Evolutionary conservation across 2,329 filamentous ascomycete species (phyloP), one percentile per base, ranked within the genome.

Genomic region (Cordyceps militaris): DNA sequence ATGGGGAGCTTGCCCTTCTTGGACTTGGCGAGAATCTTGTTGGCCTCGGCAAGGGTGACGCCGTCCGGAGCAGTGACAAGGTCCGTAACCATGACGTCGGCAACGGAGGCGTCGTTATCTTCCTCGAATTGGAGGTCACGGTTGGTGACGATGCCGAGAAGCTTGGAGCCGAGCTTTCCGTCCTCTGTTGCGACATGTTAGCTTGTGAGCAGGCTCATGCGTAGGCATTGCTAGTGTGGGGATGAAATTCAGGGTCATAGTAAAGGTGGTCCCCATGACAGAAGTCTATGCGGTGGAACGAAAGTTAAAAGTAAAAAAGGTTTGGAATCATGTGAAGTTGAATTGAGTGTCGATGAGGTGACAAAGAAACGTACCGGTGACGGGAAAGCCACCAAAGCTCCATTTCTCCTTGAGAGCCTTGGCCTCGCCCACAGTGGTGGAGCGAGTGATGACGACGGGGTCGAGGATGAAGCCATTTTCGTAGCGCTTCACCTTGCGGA

Each of bases 401-500:
- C 94, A 97, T 78, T 92, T 91, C 79, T 96, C 89, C 82, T 97
- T 99, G 65, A 99, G 80, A 32, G 87, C 86, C 75, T 88, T 93
- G 59, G 91, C 93, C 75, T 97, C 92, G 54, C 84, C 90, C 59
- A 99, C 89, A 40, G 93, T 97, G 63, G 91, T 95, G 64, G 82
- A 83, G 60, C 89, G 89, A 68, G 84, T 88, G 67, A 99, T 90
- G 69, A 97, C 92, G 59, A 99, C 85, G 44, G 94, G 94, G 70
- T 99, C 95, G 48, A 91, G 81, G 71, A 99, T 99, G 80, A 99
- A 99, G 66, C 94, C 94, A 78, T 99, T 99, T 79, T 99, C 94
- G 75, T 91, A 99, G 69, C 94, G 85, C 87, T 99, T 99, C 67
- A 99, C 94, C 80, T 97, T 97, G 74, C 91, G 85, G 65, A 99